Percentiles rank a stretch among this genome's conserved stretches.
Conservation (phyloP, 768 basidiomycete species). For the Mycena alexandri region DNA sequence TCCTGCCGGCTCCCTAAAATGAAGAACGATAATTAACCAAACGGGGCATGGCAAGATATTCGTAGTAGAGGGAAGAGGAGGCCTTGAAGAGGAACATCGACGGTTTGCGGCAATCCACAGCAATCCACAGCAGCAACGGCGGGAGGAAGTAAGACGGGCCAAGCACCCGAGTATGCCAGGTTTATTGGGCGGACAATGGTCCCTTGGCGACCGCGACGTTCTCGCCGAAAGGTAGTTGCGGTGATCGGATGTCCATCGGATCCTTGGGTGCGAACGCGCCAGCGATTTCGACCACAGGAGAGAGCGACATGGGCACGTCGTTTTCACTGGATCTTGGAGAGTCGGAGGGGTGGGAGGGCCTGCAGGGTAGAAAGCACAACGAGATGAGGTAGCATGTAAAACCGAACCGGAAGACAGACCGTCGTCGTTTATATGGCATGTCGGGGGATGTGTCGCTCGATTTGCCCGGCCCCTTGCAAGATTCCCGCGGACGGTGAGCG, state of each 20-base stretch:
- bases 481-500: conserved; percentile 29
- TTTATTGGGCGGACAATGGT: conserved; percentile 40
- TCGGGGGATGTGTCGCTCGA: conserved; percentile 61
- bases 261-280: conserved; percentile 51
- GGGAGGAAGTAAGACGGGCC: conserved; percentile 20
- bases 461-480: conserved; percentile 56
- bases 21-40: conserved; percentile 33
- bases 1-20: conserved; percentile 29
- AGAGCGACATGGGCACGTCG: conserved; percentile 43
- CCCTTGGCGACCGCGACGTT: conserved; percentile 54
- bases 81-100: conserved; percentile 26
- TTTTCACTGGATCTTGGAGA: conserved; percentile 47
- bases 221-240: conserved; percentile 60
- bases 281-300: conserved; percentile 41
- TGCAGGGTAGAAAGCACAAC: conserved; percentile 42
- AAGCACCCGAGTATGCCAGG: conserved; percentile 25
- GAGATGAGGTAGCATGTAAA: conserved; percentile 39
- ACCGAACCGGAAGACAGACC: conserved; percentile 27
- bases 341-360: conserved; percentile 45
- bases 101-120: conserved; percentile 28
- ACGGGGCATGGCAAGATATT: conserved; percentile 35
- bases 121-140: conserved; percentile 11
- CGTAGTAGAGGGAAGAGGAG: conserved; percentile 5
- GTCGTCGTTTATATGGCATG: conserved; percentile 57
- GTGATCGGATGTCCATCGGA: conserved; percentile 52